Base-by-base conservation (phyloP, 1,139 yeast species). In the Kodamaea ohmeri region DNA sequence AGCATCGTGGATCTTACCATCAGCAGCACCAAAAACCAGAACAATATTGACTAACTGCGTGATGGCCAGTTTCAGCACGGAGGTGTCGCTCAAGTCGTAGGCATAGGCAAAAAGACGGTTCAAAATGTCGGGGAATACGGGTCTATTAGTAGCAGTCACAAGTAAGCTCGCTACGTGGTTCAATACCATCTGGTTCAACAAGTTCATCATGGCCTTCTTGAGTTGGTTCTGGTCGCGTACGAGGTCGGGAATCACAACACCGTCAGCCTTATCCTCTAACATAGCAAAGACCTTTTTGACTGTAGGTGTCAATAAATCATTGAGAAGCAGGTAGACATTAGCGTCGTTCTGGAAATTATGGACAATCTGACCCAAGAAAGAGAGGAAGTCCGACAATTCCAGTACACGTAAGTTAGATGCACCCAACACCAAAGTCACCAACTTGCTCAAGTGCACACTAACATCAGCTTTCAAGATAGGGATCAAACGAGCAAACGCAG, bases 291-390 rank as follows among this genome's bases (percentile, higher is more conserved):
- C 71, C 52, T 86, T 85, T 37, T 71, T 71, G 33, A 87, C 67
- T 35, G 92, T 71, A 13, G 97, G 96, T 2, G 85, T 67, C 43
- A 89, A 60, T 44, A 92, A 65, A 41, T 81, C 80, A 51, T 83
- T 80, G 45, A 92, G 69, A 60, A 94, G 67, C 50, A 80, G 81
- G 58, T 84, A 88, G 40, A 90, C 78, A 35, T 73, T 75, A 32
- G 77, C 80, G 49, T 85, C 83, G 34, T 69, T 67, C 51, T 79
- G 77, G 60, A 83, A 88, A 50, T 72, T 76, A 60, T 92, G 97
- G 35, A 85, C 78, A 44, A 92, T 76, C 61, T 92, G 97, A 6
- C 96, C 94, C 49, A 92, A 66, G 56, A 92, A 92, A 36, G 92
- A 77, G 41, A 89, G 64, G 55, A 94, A 89, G 54, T 88, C 96